Percentiles rank a stretch among this genome's conserved stretches.
phyloP scores from a whole-genome alignment of 352 stramenopile genomes.

The Globisporangium cystogenes region DNA sequence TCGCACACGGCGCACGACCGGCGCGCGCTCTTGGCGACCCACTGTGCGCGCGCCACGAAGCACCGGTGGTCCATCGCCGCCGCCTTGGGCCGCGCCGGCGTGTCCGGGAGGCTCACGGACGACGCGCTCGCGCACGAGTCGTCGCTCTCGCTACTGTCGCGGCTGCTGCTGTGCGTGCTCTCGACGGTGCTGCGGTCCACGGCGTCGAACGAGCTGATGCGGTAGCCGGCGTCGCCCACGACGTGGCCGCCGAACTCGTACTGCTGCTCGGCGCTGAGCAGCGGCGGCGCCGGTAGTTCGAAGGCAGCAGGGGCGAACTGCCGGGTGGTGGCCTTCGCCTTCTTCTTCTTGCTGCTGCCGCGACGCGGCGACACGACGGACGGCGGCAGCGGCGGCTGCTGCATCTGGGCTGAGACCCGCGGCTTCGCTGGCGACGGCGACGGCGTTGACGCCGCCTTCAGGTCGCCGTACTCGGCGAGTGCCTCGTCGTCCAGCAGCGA shows the following conservation, averaged over 20 bases:
- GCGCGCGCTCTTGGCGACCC: conserved; percentile 40
- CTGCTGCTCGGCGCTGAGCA: conserved; percentile 11
- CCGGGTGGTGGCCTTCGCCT: conserved; percentile 15
- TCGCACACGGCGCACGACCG: conserved; percentile 60
- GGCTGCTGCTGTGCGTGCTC: conserved; percentile 15
- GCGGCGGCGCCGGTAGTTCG: not conserved
- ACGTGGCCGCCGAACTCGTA: conserved; percentile 15
- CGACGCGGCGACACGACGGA: not conserved
- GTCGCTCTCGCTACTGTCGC: conserved; percentile 15
- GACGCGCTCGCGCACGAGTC: conserved; percentile 7
- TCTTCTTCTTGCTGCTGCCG: conserved; percentile 19
- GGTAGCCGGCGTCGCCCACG: conserved; percentile 1
- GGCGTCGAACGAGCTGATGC: not conserved
- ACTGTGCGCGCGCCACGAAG: conserved; percentile 55
- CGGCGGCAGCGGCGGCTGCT: not conserved
- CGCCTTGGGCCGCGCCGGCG: conserved; percentile 3
- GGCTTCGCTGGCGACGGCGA: not conserved
- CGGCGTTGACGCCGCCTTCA: not conserved
- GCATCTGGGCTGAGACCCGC: not conserved
- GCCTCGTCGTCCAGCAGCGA: conserved; percentile 26
- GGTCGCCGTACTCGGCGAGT: conserved; percentile 2
- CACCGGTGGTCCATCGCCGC: conserved; percentile 52
- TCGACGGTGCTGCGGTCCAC: conserved; percentile 8
- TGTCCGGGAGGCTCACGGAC: conserved; percentile 6
- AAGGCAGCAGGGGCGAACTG: not conserved